A percentile compares a stretch with the other conserved stretches of the same genome.
Evolutionary conservation across 164 flowering plant genomes (phyloP).

Genomic region (Vitis rotundifolia): DNA sequence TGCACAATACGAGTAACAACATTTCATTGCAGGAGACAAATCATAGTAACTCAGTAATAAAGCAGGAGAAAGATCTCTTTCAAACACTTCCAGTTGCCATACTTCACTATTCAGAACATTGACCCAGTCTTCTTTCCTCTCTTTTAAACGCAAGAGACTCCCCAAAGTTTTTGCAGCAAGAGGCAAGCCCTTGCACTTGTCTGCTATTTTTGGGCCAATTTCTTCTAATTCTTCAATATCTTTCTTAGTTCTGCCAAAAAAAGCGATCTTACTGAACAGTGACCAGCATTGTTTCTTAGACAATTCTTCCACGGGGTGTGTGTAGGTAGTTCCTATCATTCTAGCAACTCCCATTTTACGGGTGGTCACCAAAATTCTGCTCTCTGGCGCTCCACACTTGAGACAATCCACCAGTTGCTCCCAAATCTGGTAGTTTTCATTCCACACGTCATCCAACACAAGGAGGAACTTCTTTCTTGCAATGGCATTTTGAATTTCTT

Average conservation of each 20-base stretch:
- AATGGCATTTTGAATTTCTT: not conserved
- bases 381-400: not conserved
- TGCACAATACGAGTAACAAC: conserved; percentile 4
- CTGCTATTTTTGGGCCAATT: too few species aligned
- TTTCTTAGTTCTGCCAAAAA: not conserved
- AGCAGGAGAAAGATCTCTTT: not conserved
- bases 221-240: too few species aligned
- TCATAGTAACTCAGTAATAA: too few species aligned
- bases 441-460: not conserved
- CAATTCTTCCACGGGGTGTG: not conserved
- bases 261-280: not conserved
- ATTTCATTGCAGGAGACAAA: not conserved
- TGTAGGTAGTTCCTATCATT: not conserved
- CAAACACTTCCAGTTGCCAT: not conserved
- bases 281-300: not conserved
- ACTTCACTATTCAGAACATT: not conserved
- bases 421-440: not conserved
- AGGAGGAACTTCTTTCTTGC: conserved; percentile 6
- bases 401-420: not conserved
- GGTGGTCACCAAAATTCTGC: conserved; percentile 3
- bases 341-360: not conserved
- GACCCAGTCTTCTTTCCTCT: not conserved
- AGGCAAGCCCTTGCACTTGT: too few species aligned
- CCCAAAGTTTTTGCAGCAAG: too few species aligned
- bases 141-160: too few species aligned